Evolutionary conservation across 2,329 filamentous ascomycete genomes (phyloP).

Genomic region (Apiospora koreana): DNA sequence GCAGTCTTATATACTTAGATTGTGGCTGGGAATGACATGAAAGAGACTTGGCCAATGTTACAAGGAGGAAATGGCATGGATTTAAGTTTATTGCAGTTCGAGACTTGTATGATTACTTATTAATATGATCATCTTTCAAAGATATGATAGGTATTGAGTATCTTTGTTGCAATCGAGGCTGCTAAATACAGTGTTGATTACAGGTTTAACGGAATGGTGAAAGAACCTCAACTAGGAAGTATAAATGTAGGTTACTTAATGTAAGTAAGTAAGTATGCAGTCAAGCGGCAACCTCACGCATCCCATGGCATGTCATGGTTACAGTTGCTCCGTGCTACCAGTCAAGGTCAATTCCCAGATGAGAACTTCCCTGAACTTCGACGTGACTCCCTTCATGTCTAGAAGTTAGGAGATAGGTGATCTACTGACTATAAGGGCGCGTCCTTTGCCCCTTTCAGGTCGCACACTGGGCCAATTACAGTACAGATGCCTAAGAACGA

Average conservation of each 20-base stretch:
- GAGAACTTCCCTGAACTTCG: neutral
- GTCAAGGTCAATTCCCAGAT: too few species aligned
- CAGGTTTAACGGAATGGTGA: too few species aligned
- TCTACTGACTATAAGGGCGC: neutral
- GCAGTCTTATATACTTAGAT: neutral
- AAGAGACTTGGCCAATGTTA: neutral
- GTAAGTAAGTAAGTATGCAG: too few species aligned
- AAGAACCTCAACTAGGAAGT: neutral
- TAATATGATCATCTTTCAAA: neutral
- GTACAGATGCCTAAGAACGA: neutral
- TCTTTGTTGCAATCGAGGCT: neutral
- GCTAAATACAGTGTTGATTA: neutral
- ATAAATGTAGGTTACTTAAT: too few species aligned
- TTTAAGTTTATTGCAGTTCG: neutral
- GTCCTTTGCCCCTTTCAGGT: neutral
- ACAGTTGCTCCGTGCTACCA: neutral
- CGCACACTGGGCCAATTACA: neutral
- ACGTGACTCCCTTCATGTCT: neutral
- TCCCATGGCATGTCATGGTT: neutral
- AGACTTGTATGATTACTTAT: neutral
- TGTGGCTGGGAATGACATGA: neutral
- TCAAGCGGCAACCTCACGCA: too few species aligned
- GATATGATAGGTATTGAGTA: too few species aligned
- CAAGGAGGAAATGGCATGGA: neutral
- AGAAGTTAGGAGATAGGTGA: neutral